phyloP scores from a whole-genome alignment of 805 yeast genomes.

The Candida sonorensis region DNA sequence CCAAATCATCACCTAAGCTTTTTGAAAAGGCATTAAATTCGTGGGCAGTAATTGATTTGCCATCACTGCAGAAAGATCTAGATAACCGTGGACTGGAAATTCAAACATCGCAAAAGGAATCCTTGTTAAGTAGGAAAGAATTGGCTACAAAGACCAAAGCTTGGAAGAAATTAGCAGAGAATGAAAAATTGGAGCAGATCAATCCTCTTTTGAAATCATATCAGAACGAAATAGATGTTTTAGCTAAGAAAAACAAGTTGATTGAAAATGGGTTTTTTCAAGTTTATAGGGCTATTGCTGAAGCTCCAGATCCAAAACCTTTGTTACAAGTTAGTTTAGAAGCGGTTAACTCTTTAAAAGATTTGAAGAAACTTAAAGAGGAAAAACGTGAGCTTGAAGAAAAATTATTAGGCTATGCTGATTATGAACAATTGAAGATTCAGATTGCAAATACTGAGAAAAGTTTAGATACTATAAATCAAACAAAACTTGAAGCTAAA shows the following conservation, averaged over 20 bases:
- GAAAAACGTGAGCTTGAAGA: slow-evolving; percentile 49
- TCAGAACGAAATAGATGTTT: slow-evolving; percentile 79
- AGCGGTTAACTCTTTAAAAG: slow-evolving; percentile 42
- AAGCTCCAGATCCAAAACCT: slow-evolving; percentile 91
- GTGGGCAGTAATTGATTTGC: slow-evolving; percentile 72
- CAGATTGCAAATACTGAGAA: slow-evolving; percentile 56
- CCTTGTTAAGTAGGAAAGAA: slow-evolving; percentile 65
- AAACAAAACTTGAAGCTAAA: slow-evolving; percentile 54
- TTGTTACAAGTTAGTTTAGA: slow-evolving; percentile 64
- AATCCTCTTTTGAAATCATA: slow-evolving; percentile 67
- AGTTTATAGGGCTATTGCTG: slow-evolving; percentile 69
- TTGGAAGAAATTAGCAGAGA: slow-evolving; percentile 66
- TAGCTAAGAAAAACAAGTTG: slow-evolving; percentile 70
- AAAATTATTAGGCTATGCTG: slow-evolving; percentile 58
- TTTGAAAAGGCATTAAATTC: slow-evolving; percentile 57
- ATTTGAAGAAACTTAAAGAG: slow-evolving; percentile 41
- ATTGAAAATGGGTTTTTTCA: slow-evolving; percentile 71
- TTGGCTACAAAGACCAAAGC: slow-evolving; percentile 81
- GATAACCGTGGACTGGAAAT: slow-evolving; percentile 72
- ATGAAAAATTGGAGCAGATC: slow-evolving; percentile 57
- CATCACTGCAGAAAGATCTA: slow-evolving; percentile 60
- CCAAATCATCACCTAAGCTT: slow-evolving; percentile 3
- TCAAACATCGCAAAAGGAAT: slow-evolving; percentile 59
- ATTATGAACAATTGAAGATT: slow-evolving; percentile 68
- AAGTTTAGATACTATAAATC: slow-evolving; percentile 47